These are phyloP conservation scores for Spiraea crenata DNA, from an alignment of 331 rosid species.

Conservation along the genomic window DNA sequence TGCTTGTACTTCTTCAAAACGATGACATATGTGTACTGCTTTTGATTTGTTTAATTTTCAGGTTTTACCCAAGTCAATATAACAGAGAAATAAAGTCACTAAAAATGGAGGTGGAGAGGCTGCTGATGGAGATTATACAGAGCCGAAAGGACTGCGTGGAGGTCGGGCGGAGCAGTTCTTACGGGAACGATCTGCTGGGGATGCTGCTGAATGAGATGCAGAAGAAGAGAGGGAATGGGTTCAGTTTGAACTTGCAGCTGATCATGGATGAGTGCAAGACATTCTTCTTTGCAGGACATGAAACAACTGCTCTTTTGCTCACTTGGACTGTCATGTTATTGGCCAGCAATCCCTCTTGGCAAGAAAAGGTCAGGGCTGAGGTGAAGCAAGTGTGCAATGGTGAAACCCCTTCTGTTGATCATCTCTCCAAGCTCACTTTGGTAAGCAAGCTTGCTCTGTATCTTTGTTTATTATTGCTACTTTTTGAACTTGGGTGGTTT, in stretches of 20 bases:
- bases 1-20: not conserved
- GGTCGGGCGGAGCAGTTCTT: slow-evolving; percentile 71
- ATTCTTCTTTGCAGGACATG: slow-evolving; percentile 96
- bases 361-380: slow-evolving; percentile 64
- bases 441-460: slow-evolving; percentile 42
- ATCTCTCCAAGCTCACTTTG: slow-evolving; percentile 67
- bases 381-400: slow-evolving; percentile 58
- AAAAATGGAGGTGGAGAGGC: slow-evolving; percentile 77
- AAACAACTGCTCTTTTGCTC: slow-evolving; percentile 86
- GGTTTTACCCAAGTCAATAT: slow-evolving; percentile 88
- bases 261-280: slow-evolving; percentile 98
- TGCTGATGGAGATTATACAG: slow-evolving; percentile 84
- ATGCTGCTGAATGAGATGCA: slow-evolving; percentile 78
- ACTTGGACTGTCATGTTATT: slow-evolving; percentile 92
- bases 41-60: slow-evolving; percentile 13
- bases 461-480: not conserved
- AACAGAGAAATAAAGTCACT: slow-evolving; percentile 80
- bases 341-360: slow-evolving; percentile 80
- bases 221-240: slow-evolving; percentile 47
- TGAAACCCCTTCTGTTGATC: slow-evolving; percentile 57
- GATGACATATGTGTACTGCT: not conserved
- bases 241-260: slow-evolving; percentile 52
- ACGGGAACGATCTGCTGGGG: slow-evolving; percentile 84
- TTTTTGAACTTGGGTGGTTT: not conserved
- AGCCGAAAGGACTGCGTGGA: slow-evolving; percentile 82